Percentiles rank a stretch among this genome's conserved stretches.
phyloP scores from a whole-genome alignment of 2,329 filamentous ascomycete genomes.

The Neurospora crassa region DNA sequence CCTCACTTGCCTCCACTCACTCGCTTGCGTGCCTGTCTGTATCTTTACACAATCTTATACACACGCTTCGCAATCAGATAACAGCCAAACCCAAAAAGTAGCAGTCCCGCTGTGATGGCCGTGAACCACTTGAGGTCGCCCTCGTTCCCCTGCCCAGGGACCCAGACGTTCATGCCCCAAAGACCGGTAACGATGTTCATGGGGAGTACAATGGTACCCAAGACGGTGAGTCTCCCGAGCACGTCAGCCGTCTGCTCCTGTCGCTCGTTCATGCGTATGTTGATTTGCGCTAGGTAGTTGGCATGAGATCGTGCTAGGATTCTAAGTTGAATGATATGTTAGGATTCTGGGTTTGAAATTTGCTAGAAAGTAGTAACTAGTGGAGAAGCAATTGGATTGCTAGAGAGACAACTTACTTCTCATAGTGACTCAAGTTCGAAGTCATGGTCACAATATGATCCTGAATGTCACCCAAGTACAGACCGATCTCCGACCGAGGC shows the following conservation, averaged over 20 bases:
- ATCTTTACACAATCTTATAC: constrained; percentile 61
- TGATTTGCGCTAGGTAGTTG: constrained; percentile 99
- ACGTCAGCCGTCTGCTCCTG: constrained; percentile 94
- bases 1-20: background rate
- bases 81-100: constrained; percentile 71
- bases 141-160: constrained; percentile 82
- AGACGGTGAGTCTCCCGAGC: constrained; percentile 84
- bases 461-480: constrained; percentile 96
- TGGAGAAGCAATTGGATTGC: background rate
- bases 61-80: constrained; percentile 77
- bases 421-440: constrained; percentile 87
- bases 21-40: background rate
- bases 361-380: background rate
- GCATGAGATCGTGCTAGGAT: constrained; percentile 84
- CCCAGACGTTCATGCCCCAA: constrained; percentile 98
- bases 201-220: constrained; percentile 92
- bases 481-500: constrained; percentile 87
- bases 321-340: constrained; percentile 33
- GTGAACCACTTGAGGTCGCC: constrained; percentile 67
- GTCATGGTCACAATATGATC: constrained; percentile 99
- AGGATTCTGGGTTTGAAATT: background rate
- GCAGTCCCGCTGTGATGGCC: constrained; percentile 61
- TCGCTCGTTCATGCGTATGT: constrained; percentile 96
- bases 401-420: constrained; percentile 55
- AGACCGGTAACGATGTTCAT: constrained; percentile 99